A percentile compares a stretch with the other conserved stretches of the same genome.
Conservation (phyloP, 2,329 filamentous ascomycete species). For the Fusarium anguioides region DNA sequence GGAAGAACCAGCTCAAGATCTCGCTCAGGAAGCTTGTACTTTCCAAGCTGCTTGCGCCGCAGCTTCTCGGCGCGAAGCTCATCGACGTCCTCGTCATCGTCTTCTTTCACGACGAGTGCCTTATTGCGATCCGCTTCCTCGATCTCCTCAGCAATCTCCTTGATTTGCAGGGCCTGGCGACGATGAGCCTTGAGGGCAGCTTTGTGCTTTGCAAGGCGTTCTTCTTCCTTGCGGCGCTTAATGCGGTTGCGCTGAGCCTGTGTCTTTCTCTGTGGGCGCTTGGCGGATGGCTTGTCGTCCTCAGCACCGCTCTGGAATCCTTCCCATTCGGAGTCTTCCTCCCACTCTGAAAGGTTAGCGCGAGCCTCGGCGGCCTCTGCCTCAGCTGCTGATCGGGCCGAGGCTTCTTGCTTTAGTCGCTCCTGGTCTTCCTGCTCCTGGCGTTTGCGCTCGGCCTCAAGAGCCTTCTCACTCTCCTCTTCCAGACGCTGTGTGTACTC, state of each 20-base stretch:
- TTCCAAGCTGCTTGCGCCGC: slow-evolving; percentile 79
- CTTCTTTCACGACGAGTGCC: slow-evolving; percentile 54
- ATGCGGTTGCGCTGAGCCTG: slow-evolving; percentile 87
- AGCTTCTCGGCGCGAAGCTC: slow-evolving; percentile 73
- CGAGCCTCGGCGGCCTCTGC: slow-evolving; percentile 78
- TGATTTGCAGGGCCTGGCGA: slow-evolving; percentile 76
- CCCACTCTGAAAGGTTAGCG: slow-evolving; percentile 75
- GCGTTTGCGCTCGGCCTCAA: slow-evolving; percentile 82
- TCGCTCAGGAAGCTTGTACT: slow-evolving; percentile 79
- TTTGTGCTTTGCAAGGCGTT: slow-evolving; percentile 80
- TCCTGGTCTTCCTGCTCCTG: slow-evolving; percentile 75
- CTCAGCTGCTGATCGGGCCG: slow-evolving; percentile 75
- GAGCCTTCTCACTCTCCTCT: slow-evolving; percentile 79
- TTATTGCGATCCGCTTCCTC: slow-evolving; percentile 65
- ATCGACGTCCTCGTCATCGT: slow-evolving; percentile 59
- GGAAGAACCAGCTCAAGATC: slow-evolving; percentile 83
- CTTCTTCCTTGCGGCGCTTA: slow-evolving; percentile 88
- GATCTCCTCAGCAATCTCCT: slow-evolving; percentile 74
- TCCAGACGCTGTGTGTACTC: slow-evolving; percentile 85
- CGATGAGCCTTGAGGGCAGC: slow-evolving; percentile 78
- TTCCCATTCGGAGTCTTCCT: slow-evolving; percentile 93
- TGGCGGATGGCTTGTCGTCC: slow-evolving; percentile 69
- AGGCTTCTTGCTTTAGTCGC: slow-evolving; percentile 73
- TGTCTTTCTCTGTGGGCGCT: slow-evolving; percentile 86
- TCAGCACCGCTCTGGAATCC: slow-evolving; percentile 85